Evolutionary conservation across 1,139 yeast genomes (phyloP).

Genomic region (Debaryomyces subglobosus): DNA sequence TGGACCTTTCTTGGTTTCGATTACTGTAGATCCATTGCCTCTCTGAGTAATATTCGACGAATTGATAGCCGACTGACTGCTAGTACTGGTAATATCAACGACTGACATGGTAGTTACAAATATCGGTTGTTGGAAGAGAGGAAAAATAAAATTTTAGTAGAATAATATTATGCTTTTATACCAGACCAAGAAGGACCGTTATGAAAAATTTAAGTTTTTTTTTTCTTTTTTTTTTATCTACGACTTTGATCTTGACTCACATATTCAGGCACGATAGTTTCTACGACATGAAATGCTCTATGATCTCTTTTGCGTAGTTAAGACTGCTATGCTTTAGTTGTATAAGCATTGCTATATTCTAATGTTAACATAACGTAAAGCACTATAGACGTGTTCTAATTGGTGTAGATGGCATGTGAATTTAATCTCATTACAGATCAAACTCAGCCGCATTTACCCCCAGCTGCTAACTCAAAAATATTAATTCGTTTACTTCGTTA

Average conservation of each 20-base stretch:
- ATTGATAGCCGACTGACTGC: slow-evolving; percentile 4
- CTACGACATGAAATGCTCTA: neutral
- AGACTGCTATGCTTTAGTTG: neutral
- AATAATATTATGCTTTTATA: neutral
- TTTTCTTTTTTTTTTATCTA: neutral
- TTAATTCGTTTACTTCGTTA: neutral
- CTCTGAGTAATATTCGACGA: slow-evolving; percentile 17
- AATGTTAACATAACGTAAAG: neutral
- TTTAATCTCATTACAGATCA: neutral
- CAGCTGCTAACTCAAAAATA: neutral
- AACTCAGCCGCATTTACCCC: neutral
- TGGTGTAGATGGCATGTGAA: neutral
- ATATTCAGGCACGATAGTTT: neutral
- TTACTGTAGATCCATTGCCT: slow-evolving; percentile 29
- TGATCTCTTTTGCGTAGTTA: neutral
- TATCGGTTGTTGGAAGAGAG: neutral
- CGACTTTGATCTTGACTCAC: neutral
- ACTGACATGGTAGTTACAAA: slow-evolving; percentile 17
- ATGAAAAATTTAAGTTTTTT: neutral
- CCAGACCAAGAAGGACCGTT: neutral
- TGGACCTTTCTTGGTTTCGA: slow-evolving; percentile 13
- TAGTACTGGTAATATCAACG: slow-evolving; percentile 14
- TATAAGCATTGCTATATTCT: neutral
- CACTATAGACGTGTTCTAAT: neutral
- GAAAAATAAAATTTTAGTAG: neutral